phyloP scores from a whole-genome alignment of 345 rosid species.

The Psidium friedrichsthalianum region DNA sequence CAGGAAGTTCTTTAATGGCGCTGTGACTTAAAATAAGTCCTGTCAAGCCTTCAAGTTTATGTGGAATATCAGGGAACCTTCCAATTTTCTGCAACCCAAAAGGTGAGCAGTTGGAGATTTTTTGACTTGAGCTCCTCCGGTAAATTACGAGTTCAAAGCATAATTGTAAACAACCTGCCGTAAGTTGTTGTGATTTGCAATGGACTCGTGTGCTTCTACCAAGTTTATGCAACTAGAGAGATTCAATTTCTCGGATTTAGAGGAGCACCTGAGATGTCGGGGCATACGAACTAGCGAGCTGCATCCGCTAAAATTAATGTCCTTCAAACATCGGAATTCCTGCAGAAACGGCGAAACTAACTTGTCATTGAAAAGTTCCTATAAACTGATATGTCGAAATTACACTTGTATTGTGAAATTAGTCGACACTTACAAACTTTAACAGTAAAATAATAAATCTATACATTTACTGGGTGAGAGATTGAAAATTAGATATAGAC shows the following conservation, averaged over 20 bases:
- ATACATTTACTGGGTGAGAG: background rate
- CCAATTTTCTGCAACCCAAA: background rate
- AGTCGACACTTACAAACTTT: too few species aligned
- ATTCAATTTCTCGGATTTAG: background rate
- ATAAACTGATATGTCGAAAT: too few species aligned
- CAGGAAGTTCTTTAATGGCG: accelerated
- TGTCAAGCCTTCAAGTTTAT: background rate
- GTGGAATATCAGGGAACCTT: background rate
- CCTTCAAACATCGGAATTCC: background rate
- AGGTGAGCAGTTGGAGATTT: background rate
- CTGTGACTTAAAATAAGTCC: accelerated
- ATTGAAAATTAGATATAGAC: background rate
- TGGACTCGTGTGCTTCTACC: background rate
- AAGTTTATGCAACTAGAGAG: background rate
- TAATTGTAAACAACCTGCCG: background rate
- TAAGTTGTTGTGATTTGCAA: background rate
- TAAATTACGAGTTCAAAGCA: background rate
- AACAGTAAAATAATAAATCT: too few species aligned
- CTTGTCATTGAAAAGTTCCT: too few species aligned
- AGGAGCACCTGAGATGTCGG: background rate
- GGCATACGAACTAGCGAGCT: background rate
- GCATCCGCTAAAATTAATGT: accelerated
- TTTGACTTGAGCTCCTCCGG: background rate
- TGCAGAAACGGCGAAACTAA: background rate
- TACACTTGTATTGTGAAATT: too few species aligned